phyloP scores from a whole-genome alignment of 208 protist species.

The Endotrypanum monterogeii region DNA sequence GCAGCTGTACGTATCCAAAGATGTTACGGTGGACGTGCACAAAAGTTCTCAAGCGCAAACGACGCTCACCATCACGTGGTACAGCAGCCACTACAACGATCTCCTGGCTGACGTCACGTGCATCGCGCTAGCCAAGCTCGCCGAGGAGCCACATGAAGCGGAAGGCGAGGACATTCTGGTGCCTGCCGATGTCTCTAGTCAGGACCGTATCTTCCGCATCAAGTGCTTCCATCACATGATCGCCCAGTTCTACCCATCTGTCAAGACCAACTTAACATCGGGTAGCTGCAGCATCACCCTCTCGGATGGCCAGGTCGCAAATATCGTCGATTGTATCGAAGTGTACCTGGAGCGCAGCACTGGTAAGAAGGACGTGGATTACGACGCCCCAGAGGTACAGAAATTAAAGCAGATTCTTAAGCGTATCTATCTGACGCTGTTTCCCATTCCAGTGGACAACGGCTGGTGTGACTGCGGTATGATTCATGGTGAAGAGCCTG shows the following conservation, averaged over 20 bases:
- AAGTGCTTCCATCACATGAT: slow-evolving; percentile 94
- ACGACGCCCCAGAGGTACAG: slow-evolving; percentile 66
- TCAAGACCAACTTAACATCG: slow-evolving; percentile 79
- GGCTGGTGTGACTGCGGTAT: slow-evolving; percentile 93
- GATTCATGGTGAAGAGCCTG: slow-evolving; percentile 69
- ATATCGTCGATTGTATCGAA: slow-evolving; percentile 86
- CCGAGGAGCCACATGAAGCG: slow-evolving; percentile 52
- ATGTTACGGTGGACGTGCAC: slow-evolving; percentile 76
- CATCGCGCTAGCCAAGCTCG: slow-evolving; percentile 83
- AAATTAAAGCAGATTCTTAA: slow-evolving; percentile 82
- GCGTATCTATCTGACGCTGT: slow-evolving; percentile 89
- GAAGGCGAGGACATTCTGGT: slow-evolving; percentile 57
- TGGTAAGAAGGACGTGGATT: slow-evolving; percentile 44
- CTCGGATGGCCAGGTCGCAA: slow-evolving; percentile 67
- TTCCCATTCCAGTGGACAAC: slow-evolving; percentile 88
- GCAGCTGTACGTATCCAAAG: slow-evolving; percentile 60
- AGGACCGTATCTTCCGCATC: slow-evolving; percentile 87
- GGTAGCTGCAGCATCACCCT: slow-evolving; percentile 67
- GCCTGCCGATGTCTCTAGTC: slow-evolving; percentile 74
- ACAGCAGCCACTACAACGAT: slow-evolving; percentile 84
- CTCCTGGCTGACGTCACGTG: slow-evolving; percentile 89
- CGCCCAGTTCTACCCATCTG: slow-evolving; percentile 82
- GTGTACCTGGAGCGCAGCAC: slow-evolving; percentile 64
- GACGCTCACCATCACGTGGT: slow-evolving; percentile 87
- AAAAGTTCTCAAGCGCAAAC: slow-evolving; percentile 76